Percentiles rank a stretch among this genome's conserved stretches.
Conservation (phyloP, 441 rosid species). For the Populus trichocarpa region DNA sequence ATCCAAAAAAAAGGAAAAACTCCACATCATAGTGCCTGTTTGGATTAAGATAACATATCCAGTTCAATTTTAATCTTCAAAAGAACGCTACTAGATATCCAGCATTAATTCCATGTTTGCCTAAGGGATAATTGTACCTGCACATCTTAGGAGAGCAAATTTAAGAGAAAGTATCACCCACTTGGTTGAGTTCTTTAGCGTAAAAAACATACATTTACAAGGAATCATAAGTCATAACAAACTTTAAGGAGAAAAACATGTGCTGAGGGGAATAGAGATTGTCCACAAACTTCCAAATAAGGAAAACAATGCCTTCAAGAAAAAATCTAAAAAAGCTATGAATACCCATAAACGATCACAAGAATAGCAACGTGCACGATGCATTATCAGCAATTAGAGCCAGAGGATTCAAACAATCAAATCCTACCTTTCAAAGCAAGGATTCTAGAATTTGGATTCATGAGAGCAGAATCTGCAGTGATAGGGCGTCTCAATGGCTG, state of each 20-base stretch:
- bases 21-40: not conserved
- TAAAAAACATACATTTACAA: not conserved
- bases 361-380: not conserved
- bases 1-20: not conserved
- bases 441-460: slow-evolving; percentile 92
- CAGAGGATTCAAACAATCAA: not conserved
- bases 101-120: not conserved
- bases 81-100: not conserved
- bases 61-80: not conserved
- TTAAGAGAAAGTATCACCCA: not conserved
- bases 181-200: not conserved
- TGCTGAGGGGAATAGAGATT: not conserved
- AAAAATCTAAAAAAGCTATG: not conserved
- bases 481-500: slow-evolving; percentile 97
- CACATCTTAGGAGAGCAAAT: too few species aligned
- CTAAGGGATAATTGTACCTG: too few species aligned
- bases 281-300: not conserved
- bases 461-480: slow-evolving; percentile 96
- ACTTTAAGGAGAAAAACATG: not conserved
- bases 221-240: not conserved
- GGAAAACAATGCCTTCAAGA: not conserved
- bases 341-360: not conserved
- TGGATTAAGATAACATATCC: not conserved
- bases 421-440: slow-evolving; percentile 81
- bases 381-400: not conserved